Base-by-base conservation (phyloP, 2,329 filamentous ascomycete species). In the Nemania abortiva region DNA sequence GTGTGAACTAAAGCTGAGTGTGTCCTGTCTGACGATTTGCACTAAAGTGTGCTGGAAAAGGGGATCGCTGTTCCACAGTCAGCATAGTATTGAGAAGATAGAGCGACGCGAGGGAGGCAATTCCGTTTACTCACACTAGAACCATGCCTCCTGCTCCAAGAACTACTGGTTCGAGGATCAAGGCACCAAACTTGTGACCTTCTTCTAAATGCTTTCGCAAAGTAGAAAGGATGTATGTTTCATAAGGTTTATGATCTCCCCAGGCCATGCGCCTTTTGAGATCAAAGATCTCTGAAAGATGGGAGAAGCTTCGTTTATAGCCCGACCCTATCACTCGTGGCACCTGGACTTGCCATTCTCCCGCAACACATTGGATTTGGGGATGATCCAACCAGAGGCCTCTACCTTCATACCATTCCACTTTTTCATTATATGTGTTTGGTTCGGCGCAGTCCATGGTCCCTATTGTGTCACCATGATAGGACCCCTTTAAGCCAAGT, bases 391-490 rank as follows among this genome's bases (percentile, higher is more conserved):
- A 91, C 94, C 94, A 97, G 75, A 89, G 87, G 0, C 94, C 93
- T 56, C 89, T 89, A 0, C 92, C 92, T 68, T 88, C 83, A 76
- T 97, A 97, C 93, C 93, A 97, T 76, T 96, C 93, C 0, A 95
- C 91, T 77, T 93, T 93, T 74, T 93, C 88, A 74, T 97, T 97
- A 78, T 87, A 97, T 0, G 88, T 87, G 39, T 88, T 90, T 0
- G 93, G 93, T 76, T 96, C 92, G 0, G 92, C 89, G 62, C 90
- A 92, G 78, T 96, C 93, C 94, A 97, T 96, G 0, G 92, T 92
- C 0, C 93, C 93, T 55, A 97, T 94, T 0, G 93, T 97, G 76
- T 97, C 94, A 1, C 93, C 94, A 74, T 97, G 94, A 74, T 97
- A 97, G 72, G 91, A 92, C 0, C 92, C 92, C 76, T 91, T 92